Evolutionary conservation across 148 eudicot genomes (phyloP).

Genomic region (Persicaria maculosa): DNA sequence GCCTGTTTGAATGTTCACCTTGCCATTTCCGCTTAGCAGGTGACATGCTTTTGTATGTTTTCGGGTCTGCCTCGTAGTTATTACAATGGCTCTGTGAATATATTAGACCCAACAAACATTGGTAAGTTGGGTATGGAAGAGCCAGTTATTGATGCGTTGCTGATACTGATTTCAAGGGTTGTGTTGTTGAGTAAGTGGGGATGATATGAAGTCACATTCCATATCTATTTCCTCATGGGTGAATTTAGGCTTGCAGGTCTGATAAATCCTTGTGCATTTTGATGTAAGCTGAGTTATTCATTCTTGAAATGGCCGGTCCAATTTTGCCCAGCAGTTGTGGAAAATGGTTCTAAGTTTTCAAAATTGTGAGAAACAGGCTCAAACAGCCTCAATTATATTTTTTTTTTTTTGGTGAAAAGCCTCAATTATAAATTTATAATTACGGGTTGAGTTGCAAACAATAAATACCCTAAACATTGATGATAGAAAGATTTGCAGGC

Average conservation of each 20-base stretch:
- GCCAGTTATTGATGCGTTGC: not conserved
- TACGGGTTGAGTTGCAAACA: too few relatives aligned
- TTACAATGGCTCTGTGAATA: not conserved
- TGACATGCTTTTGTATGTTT: not conserved
- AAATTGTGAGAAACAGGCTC: too few relatives aligned
- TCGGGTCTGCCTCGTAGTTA: not conserved
- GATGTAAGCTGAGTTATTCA: not conserved
- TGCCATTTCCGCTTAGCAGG: not conserved
- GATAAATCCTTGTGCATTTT: not conserved
- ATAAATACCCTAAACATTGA: too few relatives aligned
- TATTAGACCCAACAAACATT: not conserved
- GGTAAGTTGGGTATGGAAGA: not conserved
- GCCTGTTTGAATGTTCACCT: not conserved
- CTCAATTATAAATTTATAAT: too few relatives aligned
- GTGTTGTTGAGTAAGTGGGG: too few relatives aligned
- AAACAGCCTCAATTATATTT: too few relatives aligned
- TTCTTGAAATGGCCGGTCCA: too few relatives aligned
- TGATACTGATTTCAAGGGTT: not conserved
- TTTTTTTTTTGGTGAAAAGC: too few relatives aligned
- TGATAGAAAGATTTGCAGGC: too few relatives aligned
- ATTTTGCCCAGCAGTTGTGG: too few relatives aligned
- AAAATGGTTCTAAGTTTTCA: too few relatives aligned
- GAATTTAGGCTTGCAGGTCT: not conserved
- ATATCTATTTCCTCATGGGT: not conserved
- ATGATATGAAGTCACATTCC: not conserved